phyloP scores from a whole-genome alignment of 345 rosid species.

The Corchorus capsularis region DNA sequence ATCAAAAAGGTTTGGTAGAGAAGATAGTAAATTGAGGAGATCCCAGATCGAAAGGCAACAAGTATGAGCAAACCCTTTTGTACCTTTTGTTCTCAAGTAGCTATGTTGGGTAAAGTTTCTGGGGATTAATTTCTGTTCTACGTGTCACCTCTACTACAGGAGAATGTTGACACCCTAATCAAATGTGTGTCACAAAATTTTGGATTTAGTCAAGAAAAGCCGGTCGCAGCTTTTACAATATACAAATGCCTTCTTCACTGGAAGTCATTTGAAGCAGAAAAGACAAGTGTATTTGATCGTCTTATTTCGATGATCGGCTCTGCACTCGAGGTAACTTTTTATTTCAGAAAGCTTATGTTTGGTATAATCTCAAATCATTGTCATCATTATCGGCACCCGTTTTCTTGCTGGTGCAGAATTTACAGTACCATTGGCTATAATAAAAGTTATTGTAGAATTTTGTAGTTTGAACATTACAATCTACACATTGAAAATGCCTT shows the following conservation, averaged over 20 bases:
- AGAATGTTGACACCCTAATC: constrained; percentile 69
- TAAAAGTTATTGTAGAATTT: not conserved
- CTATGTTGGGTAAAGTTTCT: not conserved
- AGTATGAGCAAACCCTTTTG: constrained; percentile 35
- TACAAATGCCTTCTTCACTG: constrained; percentile 93
- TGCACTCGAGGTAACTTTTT: constrained; percentile 71
- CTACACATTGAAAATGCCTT: not conserved
- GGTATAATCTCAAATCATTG: not conserved
- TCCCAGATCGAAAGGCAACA: constrained; percentile 68
- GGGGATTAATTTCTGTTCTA: constrained; percentile 13
- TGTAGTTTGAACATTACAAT: not conserved
- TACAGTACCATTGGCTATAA: not conserved
- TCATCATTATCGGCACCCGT: not conserved
- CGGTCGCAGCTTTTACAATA: constrained; percentile 81
- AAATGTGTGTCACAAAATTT: constrained; percentile 57
- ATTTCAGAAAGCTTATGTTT: not conserved
- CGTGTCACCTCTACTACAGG: constrained; percentile 46
- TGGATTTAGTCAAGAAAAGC: constrained; percentile 78
- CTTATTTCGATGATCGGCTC: constrained; percentile 88
- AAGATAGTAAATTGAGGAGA: constrained; percentile 53
- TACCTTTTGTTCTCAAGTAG: not conserved
- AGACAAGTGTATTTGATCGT: constrained; percentile 88
- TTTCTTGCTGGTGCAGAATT: constrained; percentile 1
- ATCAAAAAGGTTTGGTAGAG: constrained; percentile 50
- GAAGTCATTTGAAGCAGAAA: constrained; percentile 89